A percentile compares a stretch with the other conserved stretches of the same genome.
These are phyloP conservation scores for Amylocarpus encephaloides DNA, from an alignment of 2,329 filamentous ascomycete genomes.

Conservation along the genomic window DNA sequence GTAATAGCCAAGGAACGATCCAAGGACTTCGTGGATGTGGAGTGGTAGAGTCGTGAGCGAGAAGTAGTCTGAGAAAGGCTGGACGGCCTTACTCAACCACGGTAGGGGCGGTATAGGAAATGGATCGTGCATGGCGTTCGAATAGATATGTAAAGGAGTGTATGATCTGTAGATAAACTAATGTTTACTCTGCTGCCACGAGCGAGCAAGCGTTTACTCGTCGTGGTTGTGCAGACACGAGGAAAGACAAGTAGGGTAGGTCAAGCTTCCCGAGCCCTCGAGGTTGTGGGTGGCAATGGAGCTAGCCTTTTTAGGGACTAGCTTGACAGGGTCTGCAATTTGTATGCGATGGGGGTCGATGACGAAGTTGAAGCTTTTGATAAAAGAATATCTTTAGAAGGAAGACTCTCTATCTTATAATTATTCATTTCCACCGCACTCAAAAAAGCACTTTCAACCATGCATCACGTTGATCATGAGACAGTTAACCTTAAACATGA, in stretches of 20 bases:
- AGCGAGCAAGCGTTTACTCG: neutral
- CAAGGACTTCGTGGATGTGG: constrained; percentile 70
- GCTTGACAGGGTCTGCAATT: neutral
- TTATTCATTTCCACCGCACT: neutral
- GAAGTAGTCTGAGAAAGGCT: constrained; percentile 58
- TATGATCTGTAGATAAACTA: neutral
- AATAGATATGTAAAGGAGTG: neutral
- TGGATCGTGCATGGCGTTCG: constrained; percentile 59
- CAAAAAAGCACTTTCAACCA: neutral
- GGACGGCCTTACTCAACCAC: constrained; percentile 43
- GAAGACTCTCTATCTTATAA: no score
- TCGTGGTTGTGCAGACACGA: neutral
- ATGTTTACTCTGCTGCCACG: constrained; percentile 1
- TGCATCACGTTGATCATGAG: neutral
- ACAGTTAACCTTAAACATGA: neutral
- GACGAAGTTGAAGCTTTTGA: neutral
- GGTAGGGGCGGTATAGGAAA: constrained; percentile 57
- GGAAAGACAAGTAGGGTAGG: neutral
- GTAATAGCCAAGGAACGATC: constrained; percentile 62
- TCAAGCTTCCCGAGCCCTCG: neutral
- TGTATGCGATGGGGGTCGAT: neutral
- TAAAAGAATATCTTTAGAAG: neutral
- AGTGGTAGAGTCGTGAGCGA: constrained; percentile 61
- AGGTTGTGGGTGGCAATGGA: no score
- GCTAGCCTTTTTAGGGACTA: neutral